A percentile compares a stretch with the other conserved stretches of the same genome.
These are phyloP conservation scores for Pseudozyma pruni DNA, from an alignment of 1,284 basidiomycete genomes.

Conservation along the genomic window DNA sequence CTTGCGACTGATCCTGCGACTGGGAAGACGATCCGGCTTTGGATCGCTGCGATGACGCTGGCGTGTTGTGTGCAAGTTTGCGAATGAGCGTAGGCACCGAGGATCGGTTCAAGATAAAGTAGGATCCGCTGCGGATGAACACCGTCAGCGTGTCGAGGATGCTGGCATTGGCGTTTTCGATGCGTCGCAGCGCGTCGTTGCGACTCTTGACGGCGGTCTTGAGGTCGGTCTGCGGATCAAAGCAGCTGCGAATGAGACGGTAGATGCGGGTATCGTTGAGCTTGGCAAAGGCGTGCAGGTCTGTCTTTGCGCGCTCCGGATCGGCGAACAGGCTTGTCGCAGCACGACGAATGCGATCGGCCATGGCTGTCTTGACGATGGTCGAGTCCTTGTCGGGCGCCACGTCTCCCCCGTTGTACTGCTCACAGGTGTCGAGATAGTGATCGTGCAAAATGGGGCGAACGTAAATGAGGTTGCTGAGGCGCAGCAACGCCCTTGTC, in stretches of 20 bases:
- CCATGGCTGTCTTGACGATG: constrained; percentile 63
- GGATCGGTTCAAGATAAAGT: constrained; percentile 83
- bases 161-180: constrained; percentile 40
- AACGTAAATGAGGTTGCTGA: constrained; percentile 70
- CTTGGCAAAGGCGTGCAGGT: constrained; percentile 84
- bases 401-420: constrained; percentile 74
- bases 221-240: constrained; percentile 85
- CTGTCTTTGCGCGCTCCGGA: constrained; percentile 78
- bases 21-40: constrained; percentile 10
- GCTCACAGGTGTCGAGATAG: constrained; percentile 58
- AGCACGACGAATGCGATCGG: constrained; percentile 36
- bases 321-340: constrained; percentile 70
- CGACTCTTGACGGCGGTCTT: constrained; percentile 78
- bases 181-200: constrained; percentile 51
- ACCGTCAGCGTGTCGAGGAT: constrained; percentile 74
- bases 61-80: constrained; percentile 19
- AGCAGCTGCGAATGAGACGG: constrained; percentile 81
- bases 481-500: constrained; percentile 73
- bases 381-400: constrained; percentile 77
- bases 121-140: constrained; percentile 79
- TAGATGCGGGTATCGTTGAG: constrained; percentile 86
- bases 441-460: constrained; percentile 39
- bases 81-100: constrained; percentile 79
- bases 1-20: constrained; percentile 12
- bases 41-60: constrained; percentile 1